Evolutionary conservation across 192 early-diverging fungal genomes (phyloP), one percentile per base, ranked within the genome.

Genomic region (Linnemannia zychae): DNA sequence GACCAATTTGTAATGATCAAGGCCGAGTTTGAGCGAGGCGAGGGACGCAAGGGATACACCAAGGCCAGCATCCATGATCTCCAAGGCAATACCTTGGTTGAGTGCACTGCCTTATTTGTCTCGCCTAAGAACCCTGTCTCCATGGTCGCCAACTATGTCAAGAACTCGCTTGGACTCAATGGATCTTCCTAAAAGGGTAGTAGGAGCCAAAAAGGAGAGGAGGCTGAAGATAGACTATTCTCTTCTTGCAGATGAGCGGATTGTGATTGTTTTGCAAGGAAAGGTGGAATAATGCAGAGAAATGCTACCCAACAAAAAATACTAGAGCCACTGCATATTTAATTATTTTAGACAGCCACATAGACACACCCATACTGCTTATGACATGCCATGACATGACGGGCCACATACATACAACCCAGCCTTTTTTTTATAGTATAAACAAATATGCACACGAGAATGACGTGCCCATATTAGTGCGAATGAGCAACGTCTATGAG

Each of bases 41-140:
- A 96, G n/a, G 93, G 94, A 16, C 90, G 93, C 66, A 96, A 96
- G 84, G 94, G 90, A 7, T 91, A 78, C 60, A 84, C 82, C 7
- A 71, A 36, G 0, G 82, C 82, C 22, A 79, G 76, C 34, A 84
- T 84, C 48, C 67, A 75, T 28, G 82, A 84, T 17, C 22, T 84
- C 7, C 47, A 75, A 2, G 82, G 82, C 31, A 84, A 84, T 68
- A 78, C 68, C 1, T 37, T 84, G 36, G 73, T 75, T 31, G 82
- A 84, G 18, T 84, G 82, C 36, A 74, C 82, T 0, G 82, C 82
- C 48, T 76, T 84, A 18, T 84, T 44, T 47, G 50, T 84, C 40
- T 84, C 82, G 13, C 82, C 82, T n/a, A 84, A 84, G 68, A 84
- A 84, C 77, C 82, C 82, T 22, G 68, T 79, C 20, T 15, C 24